Evolutionary conservation across 2,329 filamentous ascomycete genomes (phyloP).

Genomic region (Alternaria longipes): DNA sequence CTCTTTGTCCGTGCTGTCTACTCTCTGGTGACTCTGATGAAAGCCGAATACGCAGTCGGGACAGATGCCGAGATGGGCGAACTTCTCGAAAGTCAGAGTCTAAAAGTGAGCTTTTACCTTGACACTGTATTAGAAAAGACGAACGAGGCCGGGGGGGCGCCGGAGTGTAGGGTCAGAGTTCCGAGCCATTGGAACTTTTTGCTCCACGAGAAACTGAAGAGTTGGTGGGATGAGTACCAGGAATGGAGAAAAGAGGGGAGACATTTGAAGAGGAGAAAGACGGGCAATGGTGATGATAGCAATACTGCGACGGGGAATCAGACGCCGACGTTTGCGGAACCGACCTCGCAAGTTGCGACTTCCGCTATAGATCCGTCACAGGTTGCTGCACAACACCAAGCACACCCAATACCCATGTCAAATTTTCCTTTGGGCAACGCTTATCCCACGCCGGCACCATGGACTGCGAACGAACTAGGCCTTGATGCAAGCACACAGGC

Average conservation of each 20-base stretch:
- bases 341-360: not conserved
- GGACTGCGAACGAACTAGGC: conserved; percentile 12
- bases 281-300: conserved; percentile 1
- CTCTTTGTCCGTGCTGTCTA: conserved; percentile 47
- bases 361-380: conserved; percentile 1
- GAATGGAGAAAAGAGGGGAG: conserved; percentile 39
- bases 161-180: conserved; percentile 43
- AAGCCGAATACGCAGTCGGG: conserved; percentile 48
- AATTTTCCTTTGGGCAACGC: conserved; percentile 23
- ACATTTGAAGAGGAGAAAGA: conserved; percentile 36
- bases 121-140: conserved; percentile 33
- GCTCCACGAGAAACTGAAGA: conserved; percentile 41
- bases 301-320: conserved; percentile 9
- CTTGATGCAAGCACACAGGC: conserved; percentile 5
- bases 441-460: conserved; percentile 16
- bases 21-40: conserved; percentile 45
- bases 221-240: conserved; percentile 45
- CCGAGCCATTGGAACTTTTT: conserved; percentile 46
- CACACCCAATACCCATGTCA: conserved; percentile 4
- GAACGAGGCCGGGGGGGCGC: conserved; percentile 38
- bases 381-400: conserved; percentile 1
- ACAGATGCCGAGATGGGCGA: conserved; percentile 47
- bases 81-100: conserved; percentile 42
- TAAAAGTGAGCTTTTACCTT: conserved; percentile 46
- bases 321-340: conserved; percentile 16